Percentiles rank a stretch among this genome's conserved stretches.
These are phyloP conservation scores for Chlamydomonas incerta DNA, from an alignment of 139 green algal genomes.

Conservation along the genomic window DNA sequence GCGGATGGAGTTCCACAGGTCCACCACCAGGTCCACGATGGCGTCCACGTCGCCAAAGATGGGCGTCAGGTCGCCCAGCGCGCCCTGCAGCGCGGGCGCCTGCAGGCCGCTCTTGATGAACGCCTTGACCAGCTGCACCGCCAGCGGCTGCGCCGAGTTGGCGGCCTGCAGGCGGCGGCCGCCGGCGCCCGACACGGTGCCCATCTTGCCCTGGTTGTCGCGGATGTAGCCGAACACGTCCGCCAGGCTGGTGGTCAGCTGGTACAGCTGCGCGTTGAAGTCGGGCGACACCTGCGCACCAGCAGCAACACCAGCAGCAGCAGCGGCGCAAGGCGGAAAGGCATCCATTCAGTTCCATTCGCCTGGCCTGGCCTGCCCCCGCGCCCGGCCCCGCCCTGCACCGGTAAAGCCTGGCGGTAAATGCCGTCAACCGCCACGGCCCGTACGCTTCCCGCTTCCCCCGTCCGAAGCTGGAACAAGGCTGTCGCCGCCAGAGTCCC, in stretches of 20 bases:
- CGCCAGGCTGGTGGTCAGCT: background rate
- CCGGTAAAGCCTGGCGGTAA: no score
- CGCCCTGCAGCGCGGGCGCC: background rate
- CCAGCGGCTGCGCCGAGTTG: background rate
- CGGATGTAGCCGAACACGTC: constrained; percentile 20
- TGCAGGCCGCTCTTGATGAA: constrained; percentile 20
- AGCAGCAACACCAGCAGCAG: no score
- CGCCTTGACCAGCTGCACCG: background rate
- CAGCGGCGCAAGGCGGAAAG: no score
- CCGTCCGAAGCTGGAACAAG: no score
- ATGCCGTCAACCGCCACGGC: no score
- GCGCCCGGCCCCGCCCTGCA: no score
- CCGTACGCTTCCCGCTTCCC: no score
- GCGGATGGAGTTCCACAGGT: background rate
- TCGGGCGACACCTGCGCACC: background rate
- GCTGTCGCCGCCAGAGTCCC: no score
- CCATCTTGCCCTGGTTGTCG: constrained; percentile 3
- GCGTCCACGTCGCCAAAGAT: background rate
- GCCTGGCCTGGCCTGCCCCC: no score
- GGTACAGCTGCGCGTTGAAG: background rate
- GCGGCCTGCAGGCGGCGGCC: background rate
- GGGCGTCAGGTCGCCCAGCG: background rate
- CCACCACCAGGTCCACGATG: constrained; percentile 18
- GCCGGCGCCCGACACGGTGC: background rate
- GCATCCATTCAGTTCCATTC: no score